A percentile compares a stretch with the other conserved stretches of the same genome.
phyloP scores from a whole-genome alignment of 805 yeast species.

The Lachancea lanzarotensis region DNA sequence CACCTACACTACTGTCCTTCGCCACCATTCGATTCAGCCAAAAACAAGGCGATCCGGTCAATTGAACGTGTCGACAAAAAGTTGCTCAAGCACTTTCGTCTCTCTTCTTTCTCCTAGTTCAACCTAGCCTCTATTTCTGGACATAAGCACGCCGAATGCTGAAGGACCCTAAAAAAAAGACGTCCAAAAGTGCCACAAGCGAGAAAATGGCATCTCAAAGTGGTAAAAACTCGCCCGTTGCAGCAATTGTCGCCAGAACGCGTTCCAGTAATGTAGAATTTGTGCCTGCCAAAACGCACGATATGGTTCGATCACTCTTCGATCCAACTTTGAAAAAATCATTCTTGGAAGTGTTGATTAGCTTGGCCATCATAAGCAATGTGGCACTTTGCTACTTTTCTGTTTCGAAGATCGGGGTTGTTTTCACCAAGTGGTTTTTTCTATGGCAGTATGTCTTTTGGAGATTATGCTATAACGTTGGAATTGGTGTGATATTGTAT shows the following conservation, averaged over 20 bases:
- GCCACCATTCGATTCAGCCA: no score
- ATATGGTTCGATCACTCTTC: constrained; percentile 74
- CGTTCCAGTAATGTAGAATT: constrained; percentile 31
- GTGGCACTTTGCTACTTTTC: constrained; percentile 29
- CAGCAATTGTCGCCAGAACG: constrained; percentile 19
- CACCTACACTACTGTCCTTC: no score
- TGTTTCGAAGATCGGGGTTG: constrained; percentile 17
- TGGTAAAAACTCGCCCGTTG: not conserved
- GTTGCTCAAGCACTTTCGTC: not conserved
- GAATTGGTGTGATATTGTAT: constrained; percentile 66
- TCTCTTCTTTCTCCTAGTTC: constrained; percentile 1
- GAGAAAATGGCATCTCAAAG: not conserved
- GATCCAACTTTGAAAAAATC: constrained; percentile 72
- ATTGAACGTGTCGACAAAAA: not conserved
- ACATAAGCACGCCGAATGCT: not conserved
- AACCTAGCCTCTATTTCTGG: constrained; percentile 5
- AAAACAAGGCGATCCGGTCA: not conserved
- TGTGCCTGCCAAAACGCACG: constrained; percentile 52
- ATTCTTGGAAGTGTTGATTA: constrained; percentile 54
- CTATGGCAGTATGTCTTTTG: constrained; percentile 59
- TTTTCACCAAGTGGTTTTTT: constrained; percentile 34
- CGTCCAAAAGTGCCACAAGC: not conserved
- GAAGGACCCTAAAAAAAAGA: constrained; percentile 1
- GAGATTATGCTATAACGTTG: constrained; percentile 70
- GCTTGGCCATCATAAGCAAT: constrained; percentile 37